Evolutionary conservation across 2,329 filamentous ascomycete species (phyloP), one percentile per base, ranked within the genome.

Genomic region (Ceratocystis huliohia): DNA sequence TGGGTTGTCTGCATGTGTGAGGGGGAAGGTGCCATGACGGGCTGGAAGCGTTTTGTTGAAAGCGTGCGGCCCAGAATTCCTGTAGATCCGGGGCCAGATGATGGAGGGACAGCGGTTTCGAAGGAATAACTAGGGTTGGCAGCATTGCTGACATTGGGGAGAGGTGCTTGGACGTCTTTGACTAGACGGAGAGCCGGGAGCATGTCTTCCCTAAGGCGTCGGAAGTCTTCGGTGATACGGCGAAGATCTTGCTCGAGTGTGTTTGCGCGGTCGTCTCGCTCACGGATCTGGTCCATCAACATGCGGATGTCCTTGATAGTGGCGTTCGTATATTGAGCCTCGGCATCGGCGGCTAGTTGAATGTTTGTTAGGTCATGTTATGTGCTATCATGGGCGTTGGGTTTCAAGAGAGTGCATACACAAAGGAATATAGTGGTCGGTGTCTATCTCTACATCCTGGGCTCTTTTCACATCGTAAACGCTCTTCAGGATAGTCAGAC

Each of bases 391-490:
- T 25, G 50, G 56, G 28, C n/a, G 17, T 15, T 28, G 5, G 13
- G 6, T 59, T 65, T 45, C 22, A 22, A 20, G 22, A 64, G 25
- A 30, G 8, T 48, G 80, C 88, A 72, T 86, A 96, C 92, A 94
- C 63, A 94, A 80, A 46, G 94, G 94, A 64, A 96, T 83, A 74
- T 96, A 99, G 75, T 97, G 90, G 72, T 96, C 93, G 69, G 88
- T 87, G 73, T 97, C 93, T 71, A 96, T 84, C 17, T 90, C 88
- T 68, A 97, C 84, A 72, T 96, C 91, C 73, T 96, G 92, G 70
- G 91, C 91, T 75, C 93, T 88, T 78, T 99, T 99, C 73, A 94
- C 87, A 73, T 97, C 92, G 77, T 96, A 97, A 65, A 97, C 91
- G 72, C 87, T 92, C 78, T 96, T 97, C 67, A 99, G 82, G 67